Conservation (phyloP, 305 asterid genomes). For the Andrographis paniculata region DNA sequence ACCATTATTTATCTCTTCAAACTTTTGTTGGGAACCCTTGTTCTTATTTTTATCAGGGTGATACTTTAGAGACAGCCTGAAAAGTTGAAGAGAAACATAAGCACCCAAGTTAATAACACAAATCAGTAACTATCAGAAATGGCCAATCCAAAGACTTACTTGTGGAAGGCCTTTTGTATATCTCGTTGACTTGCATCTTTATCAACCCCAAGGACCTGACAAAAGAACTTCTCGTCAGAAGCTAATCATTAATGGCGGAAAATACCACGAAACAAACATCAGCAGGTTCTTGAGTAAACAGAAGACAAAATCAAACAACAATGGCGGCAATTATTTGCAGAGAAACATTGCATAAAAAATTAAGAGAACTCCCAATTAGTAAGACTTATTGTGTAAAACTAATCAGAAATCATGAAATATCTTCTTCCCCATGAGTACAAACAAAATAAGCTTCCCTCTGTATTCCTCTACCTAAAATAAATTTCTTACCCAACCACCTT, state of each 20-base stretch:
- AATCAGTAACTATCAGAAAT: constrained; percentile 3
- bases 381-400: neutral
- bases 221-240: constrained; percentile 14
- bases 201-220: constrained; percentile 93
- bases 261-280: neutral
- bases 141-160: constrained; percentile 36
- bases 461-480: no score
- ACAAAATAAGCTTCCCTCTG: no score
- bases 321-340: neutral
- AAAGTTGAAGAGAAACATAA: constrained; percentile 1
- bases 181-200: constrained; percentile 71
- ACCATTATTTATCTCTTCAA: constrained; percentile 95
- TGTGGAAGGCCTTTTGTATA: constrained; percentile 95
- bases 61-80: constrained; percentile 84
- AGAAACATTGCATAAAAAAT: neutral
- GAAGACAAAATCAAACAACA: neutral
- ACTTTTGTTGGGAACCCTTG: constrained; percentile 89
- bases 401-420: no score
- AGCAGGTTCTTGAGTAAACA: no score
- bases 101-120: neutral
- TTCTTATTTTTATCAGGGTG: constrained; percentile 96
- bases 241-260: neutral
- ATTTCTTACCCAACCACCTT: no score
- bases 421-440: no score
- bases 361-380: neutral